Conservation (phyloP, 2,329 filamentous ascomycete genomes). For the Fusarium sp. region DNA sequence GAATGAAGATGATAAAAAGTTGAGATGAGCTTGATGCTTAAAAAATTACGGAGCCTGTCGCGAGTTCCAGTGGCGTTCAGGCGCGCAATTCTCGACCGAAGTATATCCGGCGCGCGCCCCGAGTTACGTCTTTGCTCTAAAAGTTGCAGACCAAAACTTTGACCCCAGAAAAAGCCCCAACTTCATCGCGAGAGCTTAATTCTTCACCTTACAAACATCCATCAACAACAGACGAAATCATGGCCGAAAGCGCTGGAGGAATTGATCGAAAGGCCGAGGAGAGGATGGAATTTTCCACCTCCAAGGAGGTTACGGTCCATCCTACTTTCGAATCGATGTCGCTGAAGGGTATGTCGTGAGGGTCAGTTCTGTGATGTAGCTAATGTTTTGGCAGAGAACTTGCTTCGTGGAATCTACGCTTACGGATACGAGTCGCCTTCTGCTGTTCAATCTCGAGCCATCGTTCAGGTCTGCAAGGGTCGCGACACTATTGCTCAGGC, state of each 20-base stretch:
- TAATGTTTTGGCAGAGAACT: conserved; percentile 70
- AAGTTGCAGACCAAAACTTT: conserved; percentile 43
- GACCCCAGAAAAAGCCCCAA: conserved; percentile 13
- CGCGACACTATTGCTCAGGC: conserved; percentile 98
- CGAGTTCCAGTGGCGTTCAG: conserved; percentile 40
- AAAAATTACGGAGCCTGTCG: conserved; percentile 43
- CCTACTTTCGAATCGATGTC: conserved; percentile 97
- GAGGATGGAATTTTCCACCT: conserved; percentile 97
- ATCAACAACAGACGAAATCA: conserved; percentile 55
- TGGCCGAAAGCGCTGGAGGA: conserved; percentile 81
- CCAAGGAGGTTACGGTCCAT: conserved; percentile 95
- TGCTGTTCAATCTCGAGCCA: conserved; percentile 95
- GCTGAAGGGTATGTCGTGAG: conserved; percentile 71
- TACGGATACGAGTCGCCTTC: conserved; percentile 99
- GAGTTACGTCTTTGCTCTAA: conserved; percentile 25
- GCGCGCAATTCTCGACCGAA: conserved; percentile 38
- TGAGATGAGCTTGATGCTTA: conserved; percentile 33
- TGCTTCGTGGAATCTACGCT: conserved; percentile 96
- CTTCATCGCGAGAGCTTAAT: conserved; percentile 21
- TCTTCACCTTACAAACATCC: not conserved
- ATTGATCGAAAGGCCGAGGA: conserved; percentile 95
- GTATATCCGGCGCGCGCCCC: conserved; percentile 42
- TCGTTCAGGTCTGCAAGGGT: conserved; percentile 98
- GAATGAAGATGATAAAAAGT: conserved; percentile 15
- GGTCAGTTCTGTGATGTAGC: not conserved